Evolutionary conservation across 345 rosid genomes (phyloP), one percentile per base, ranked within the genome.

Genomic region (Cardamine resedifolia): DNA sequence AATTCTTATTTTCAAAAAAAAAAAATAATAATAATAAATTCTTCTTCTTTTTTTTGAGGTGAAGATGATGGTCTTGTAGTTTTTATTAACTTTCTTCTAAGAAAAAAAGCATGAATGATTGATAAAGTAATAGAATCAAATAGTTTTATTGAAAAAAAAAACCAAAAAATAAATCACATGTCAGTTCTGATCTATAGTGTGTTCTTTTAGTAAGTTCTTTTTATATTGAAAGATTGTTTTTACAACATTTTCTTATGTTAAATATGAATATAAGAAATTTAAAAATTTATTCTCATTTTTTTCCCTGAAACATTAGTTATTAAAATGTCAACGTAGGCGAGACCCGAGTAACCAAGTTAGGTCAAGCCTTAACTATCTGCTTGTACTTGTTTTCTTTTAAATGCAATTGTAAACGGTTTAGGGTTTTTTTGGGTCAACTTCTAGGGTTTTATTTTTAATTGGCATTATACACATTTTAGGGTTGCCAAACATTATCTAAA

Each of bases 311-410:
- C 30, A 43, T 26, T 56, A 30, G 10, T 3, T 30, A 45, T 28
- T 28, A 19, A 19, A 7, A 44, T 57, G 47, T 69, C 65, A 69
- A 58, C 73, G 73, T 58, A 58, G 73, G 57, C 8, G 16, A 15
- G 47, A 30, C 73, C 24, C 3, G 20, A 18, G 21, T 47, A 44
- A 53, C 45, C 3, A 31, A 30, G 24, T 48, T 58, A 58, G 65
- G 73, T 45, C 18, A 69, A 57, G 56, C 65, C 45, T 58, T 30
- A 4, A 44, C 39, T 11, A 28, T 28, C 23, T 30, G 33, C 56
- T 30, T 30, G 27, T 24, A 10, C 2, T 12, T 19, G 20, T 8
- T 10, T 38, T 18, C 10, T 31, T 2, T 28, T 9, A 4, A 44
- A 20, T 45, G 12, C 21, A 56, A 8, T 6, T 19, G 11, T 66